Evolutionary conservation across 257 asterid species (phyloP).

Genomic region (Craterostigma plantagineum): DNA sequence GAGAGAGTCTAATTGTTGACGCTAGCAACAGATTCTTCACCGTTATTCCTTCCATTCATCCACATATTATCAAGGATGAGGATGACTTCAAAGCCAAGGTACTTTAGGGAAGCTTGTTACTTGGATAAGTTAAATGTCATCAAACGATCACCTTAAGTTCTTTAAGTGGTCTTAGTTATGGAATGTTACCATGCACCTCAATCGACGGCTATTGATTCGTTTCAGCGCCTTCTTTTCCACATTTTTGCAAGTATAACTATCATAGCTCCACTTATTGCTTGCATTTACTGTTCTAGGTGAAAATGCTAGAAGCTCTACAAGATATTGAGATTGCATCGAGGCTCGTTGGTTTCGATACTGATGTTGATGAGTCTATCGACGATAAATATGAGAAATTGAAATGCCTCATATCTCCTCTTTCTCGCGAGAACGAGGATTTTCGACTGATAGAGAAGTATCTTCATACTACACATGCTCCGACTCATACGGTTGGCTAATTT

Average conservation of each 20-base stretch:
- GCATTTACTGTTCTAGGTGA: slow-evolving; percentile 38
- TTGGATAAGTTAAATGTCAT: too few species aligned
- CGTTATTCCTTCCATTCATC: slow-evolving; percentile 83
- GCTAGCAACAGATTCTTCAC: slow-evolving; percentile 97
- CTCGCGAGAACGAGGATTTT: slow-evolving; percentile 71
- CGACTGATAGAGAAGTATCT: slow-evolving; percentile 70
- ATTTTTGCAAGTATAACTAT: too few species aligned
- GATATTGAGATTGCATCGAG: slow-evolving; percentile 95
- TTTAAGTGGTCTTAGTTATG: too few species aligned
- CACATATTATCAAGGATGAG: slow-evolving; percentile 75
- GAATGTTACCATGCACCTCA: too few species aligned
- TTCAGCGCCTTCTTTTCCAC: too few species aligned
- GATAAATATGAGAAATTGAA: slow-evolving; percentile 63
- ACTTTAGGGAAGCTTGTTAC: not conserved
- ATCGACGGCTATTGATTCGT: too few species aligned
- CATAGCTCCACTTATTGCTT: not conserved
- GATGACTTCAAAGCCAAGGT: slow-evolving; percentile 79
- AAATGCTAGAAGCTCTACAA: slow-evolving; percentile 98
- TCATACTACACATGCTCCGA: slow-evolving; percentile 82
- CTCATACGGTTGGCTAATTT: slow-evolving; percentile 58
- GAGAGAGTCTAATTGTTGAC: slow-evolving; percentile 61
- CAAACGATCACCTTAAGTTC: too few species aligned
- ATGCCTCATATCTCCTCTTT: slow-evolving; percentile 64
- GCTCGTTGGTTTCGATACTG: slow-evolving; percentile 69
- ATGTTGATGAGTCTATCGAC: slow-evolving; percentile 50